A percentile compares a stretch with the other conserved stretches of the same genome.
These are phyloP conservation scores for Epichloe sylvatica DNA, from an alignment of 2,329 filamentous ascomycete genomes.

Conservation along the genomic window DNA sequence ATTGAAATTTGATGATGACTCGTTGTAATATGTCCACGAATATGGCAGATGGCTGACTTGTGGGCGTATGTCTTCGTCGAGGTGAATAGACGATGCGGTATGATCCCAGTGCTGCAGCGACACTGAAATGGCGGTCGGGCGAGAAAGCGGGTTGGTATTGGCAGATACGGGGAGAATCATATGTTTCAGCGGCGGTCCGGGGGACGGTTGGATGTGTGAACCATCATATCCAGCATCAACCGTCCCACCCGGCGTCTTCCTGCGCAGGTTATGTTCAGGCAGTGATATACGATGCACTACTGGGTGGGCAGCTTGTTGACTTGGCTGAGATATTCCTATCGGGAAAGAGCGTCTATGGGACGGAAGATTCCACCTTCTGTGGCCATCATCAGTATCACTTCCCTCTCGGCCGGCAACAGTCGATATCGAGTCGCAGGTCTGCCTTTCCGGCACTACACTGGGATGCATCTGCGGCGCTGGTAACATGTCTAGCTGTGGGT, in stretches of 20 bases:
- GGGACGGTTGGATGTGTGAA: constrained; percentile 56
- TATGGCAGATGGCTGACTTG: neutral
- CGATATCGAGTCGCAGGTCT: constrained; percentile 21
- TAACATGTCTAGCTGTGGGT: constrained; percentile 25
- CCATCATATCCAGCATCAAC: constrained; percentile 86
- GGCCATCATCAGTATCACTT: constrained; percentile 1
- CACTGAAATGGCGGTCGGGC: constrained; percentile 2
- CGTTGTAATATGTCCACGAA: neutral
- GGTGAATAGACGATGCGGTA: constrained; percentile 2
- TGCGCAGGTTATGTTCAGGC: constrained; percentile 48
- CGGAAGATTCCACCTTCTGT: constrained; percentile 10
- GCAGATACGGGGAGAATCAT: constrained; percentile 53
- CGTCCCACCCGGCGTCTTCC: constrained; percentile 91
- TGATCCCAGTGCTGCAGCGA: constrained; percentile 6
- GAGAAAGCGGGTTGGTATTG: constrained; percentile 9
- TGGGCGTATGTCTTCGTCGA: neutral
- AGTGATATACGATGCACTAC: constrained; percentile 10
- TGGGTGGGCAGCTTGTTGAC: constrained; percentile 8
- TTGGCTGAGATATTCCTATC: constrained; percentile 19
- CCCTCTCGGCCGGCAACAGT: neutral
- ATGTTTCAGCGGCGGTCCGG: constrained; percentile 69
- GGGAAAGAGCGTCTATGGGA: constrained; percentile 17
- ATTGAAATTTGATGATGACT: neutral
- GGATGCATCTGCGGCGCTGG: constrained; percentile 39
- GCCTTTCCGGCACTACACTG: constrained; percentile 32